Conservation (phyloP, 2,329 filamentous ascomycete species). For the Botrytis aclada region DNA sequence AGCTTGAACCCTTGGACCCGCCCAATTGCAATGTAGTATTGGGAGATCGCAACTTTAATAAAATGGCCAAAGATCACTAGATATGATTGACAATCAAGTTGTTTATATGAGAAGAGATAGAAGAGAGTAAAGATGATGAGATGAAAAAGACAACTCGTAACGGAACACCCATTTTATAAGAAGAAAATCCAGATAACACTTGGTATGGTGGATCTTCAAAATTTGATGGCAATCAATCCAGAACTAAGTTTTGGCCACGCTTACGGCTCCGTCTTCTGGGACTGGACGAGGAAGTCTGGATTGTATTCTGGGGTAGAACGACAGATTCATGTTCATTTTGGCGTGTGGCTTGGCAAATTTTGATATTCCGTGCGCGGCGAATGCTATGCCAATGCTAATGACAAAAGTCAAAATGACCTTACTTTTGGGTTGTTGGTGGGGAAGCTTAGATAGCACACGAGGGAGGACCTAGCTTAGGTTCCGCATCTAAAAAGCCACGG, state of each 20-base stretch:
- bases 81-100: background rate
- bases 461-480: background rate
- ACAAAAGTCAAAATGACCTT: background rate
- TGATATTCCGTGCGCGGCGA: background rate
- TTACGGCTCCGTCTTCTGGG: background rate
- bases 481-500: background rate
- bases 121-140: conserved; percentile 18
- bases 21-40: background rate
- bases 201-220: conserved; percentile 12
- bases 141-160: conserved; percentile 47
- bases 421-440: background rate
- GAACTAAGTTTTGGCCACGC: background rate
- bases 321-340: background rate
- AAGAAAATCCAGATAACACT: conserved; percentile 41
- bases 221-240: background rate
- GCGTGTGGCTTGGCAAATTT: background rate
- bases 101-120: background rate
- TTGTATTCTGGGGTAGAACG: conserved; percentile 13
- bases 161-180: conserved; percentile 49
- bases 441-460: background rate
- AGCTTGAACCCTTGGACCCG: conserved; percentile 14
- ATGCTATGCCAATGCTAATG: background rate
- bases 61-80: background rate
- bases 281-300: background rate
- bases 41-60: background rate